Evolutionary conservation across 352 stramenopile genomes (phyloP).

Genomic region (Phytopythium cucurbitacearum): DNA sequence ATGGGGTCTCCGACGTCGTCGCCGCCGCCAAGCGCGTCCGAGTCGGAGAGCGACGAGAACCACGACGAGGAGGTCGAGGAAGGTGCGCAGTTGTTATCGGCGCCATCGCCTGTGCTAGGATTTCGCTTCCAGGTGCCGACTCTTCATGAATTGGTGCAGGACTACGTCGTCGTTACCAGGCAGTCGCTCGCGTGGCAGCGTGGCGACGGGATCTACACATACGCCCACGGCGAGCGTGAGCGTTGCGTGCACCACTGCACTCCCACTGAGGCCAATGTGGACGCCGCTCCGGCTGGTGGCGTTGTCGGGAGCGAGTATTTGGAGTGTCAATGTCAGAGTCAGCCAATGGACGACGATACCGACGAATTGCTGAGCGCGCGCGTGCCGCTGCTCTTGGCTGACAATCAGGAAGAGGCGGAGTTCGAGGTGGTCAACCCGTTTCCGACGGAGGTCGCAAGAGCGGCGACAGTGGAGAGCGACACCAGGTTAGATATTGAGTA

Average conservation of each 20-base stretch:
- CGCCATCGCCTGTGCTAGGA: background rate
- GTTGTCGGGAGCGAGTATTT: slow-evolving; percentile 5
- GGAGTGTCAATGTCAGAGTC: slow-evolving; percentile 4
- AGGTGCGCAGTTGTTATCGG: background rate
- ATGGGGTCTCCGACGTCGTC: too few relatives aligned
- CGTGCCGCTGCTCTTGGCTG: slow-evolving; percentile 5
- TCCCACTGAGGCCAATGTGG: too few relatives aligned
- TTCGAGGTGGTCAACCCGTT: slow-evolving; percentile 2
- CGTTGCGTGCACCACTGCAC: slow-evolving; percentile 1
- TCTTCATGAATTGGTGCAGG: slow-evolving; percentile 5
- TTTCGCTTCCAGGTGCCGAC: slow-evolving; percentile 8
- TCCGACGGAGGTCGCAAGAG: background rate
- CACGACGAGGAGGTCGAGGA: too few relatives aligned
- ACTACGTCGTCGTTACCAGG: slow-evolving; percentile 7
- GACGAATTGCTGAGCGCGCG: background rate
- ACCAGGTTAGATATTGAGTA: too few relatives aligned
- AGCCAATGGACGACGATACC: background rate
- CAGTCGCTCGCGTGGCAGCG: background rate
- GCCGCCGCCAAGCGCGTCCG: too few relatives aligned
- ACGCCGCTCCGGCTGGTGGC: background rate
- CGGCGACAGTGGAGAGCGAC: background rate
- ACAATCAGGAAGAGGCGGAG: background rate
- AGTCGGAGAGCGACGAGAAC: too few relatives aligned
- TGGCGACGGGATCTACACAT: slow-evolving; percentile 3
- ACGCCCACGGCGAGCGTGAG: slow-evolving; percentile 1